These are phyloP conservation scores for Stachybotrys elegans DNA, from an alignment of 2,329 filamentous ascomycete species.

Conservation along the genomic window DNA sequence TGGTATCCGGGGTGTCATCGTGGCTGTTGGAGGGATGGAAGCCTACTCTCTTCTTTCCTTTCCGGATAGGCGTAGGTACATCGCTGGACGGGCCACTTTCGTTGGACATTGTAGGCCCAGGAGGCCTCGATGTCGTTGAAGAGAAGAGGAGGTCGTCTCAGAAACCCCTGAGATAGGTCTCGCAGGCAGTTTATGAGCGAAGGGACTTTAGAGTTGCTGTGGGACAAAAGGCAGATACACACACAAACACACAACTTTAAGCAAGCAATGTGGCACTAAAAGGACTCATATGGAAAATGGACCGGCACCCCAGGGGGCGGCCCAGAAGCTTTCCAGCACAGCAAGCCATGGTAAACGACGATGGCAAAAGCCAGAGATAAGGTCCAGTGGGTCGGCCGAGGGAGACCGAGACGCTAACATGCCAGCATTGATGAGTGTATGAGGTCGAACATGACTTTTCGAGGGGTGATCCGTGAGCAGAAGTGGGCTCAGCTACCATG, in stretches of 20 bases:
- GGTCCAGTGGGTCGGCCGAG: conserved; percentile 23
- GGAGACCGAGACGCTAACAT: conserved; percentile 20
- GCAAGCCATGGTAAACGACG: too few relatives aligned
- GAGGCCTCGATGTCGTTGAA: conserved; percentile 3
- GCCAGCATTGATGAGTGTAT: conserved; percentile 5
- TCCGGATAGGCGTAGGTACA: conserved; percentile 25
- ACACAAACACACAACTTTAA: conserved; percentile 5
- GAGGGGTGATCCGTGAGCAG: background rate
- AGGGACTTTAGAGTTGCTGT: conserved; percentile 4
- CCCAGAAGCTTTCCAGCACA: too few relatives aligned
- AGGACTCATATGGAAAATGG: too few relatives aligned
- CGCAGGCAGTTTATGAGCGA: conserved; percentile 9
- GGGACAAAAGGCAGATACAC: conserved; percentile 7
- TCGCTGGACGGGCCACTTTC: conserved; percentile 22
- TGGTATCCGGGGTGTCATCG: conserved; percentile 6
- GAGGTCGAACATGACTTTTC: background rate
- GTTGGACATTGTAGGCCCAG: conserved; percentile 18
- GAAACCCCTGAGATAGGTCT: conserved; percentile 17
- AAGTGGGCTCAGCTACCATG: background rate
- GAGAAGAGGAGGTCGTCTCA: background rate
- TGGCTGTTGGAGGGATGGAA: conserved; percentile 26
- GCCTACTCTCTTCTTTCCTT: conserved; percentile 36
- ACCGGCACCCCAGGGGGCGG: too few relatives aligned
- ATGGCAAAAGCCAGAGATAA: conserved; percentile 14
- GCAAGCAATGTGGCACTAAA: too few relatives aligned